Evolutionary conservation across 2,329 filamentous ascomycete species (phyloP), one percentile per base, ranked within the genome.

Genomic region (Zymoseptoria passerinii): DNA sequence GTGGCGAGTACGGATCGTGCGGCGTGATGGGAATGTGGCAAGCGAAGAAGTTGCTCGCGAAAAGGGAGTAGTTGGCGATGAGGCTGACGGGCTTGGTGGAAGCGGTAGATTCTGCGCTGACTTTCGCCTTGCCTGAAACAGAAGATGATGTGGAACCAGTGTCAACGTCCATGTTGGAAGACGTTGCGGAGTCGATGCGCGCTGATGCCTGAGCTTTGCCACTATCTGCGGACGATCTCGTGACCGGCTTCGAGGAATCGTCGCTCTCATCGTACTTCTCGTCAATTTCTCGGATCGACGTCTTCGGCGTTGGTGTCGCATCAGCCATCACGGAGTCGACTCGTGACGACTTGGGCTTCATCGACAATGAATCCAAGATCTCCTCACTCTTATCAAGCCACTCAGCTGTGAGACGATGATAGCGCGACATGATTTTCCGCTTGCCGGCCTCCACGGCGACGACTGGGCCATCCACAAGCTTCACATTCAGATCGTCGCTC

Each of bases 321-420:
- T 68, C 66, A 48, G 58, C 52, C 63, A 68, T 66, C 48, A 63
- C 61, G 13, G 63, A 60, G 29, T 67, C 65, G n/a, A 59, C 58
- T 13, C 61, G 57, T 8, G 61, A 61, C 18, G 44, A 49, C 4
- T 50, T 53, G 28, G 23, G n/a, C 48, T 58, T 61, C 49, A 60
- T 58, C 13, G 48, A 58, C 52, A 70, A 62, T 28, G 63, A 63
- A 13, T 77, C 72, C 20, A 84, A 75, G 61, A 96, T 89, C 56
- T 92, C 84, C 57, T 81, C 80, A 19, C 88, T 90, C 68, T 86
- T 86, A 60, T 78, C 79, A 67, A 94, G 89, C 90, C 91, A 96
- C 48, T 82, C 78, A 13, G 69, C 65, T 6, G 64, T 29, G 80
- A 79, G 68, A 91, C 87, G 35, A 82, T 81, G 94, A n/a, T 77